A percentile compares a stretch with the other conserved stretches of the same genome.
These are phyloP conservation scores for Mucor ambiguus DNA, from an alignment of 371 early-diverging fungal species.

Conservation along the genomic window DNA sequence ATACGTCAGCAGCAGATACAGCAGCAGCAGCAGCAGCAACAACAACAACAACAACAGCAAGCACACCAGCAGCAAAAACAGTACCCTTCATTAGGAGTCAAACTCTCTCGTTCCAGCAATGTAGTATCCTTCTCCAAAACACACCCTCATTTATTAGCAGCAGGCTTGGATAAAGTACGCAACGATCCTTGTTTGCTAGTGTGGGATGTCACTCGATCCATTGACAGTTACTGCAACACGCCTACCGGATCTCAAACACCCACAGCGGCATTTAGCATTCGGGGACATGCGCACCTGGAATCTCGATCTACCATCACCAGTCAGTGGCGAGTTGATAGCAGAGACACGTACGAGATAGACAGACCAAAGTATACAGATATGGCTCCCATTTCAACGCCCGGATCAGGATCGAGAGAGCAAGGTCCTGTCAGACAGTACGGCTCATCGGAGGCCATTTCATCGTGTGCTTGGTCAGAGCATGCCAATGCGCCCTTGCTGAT, in stretches of 20 bases:
- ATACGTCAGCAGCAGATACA: constrained; percentile 11
- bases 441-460: constrained; percentile 69
- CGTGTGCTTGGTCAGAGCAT: constrained; percentile 73
- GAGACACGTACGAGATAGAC: constrained; percentile 8
- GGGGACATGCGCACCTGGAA: constrained; percentile 15
- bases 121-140: constrained; percentile 71
- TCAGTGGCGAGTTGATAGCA: constrained; percentile 25
- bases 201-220: constrained; percentile 72
- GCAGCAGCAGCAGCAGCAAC: constrained; percentile 14
- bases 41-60: constrained; percentile 10
- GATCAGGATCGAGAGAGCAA: constrained; percentile 31
- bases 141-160: constrained; percentile 63
- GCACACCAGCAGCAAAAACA: constrained; percentile 29
- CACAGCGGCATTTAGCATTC: constrained; percentile 9
- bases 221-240: constrained; percentile 34
- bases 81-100: constrained; percentile 57
- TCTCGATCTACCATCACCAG: constrained; percentile 15
- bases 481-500: constrained; percentile 55
- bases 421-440: constrained; percentile 71
- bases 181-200: constrained; percentile 75
- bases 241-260: constrained; percentile 42
- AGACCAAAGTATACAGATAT: constrained; percentile 9
- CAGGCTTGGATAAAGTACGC: constrained; percentile 76
- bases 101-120: constrained; percentile 72
- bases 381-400: constrained; percentile 15